Base-by-base conservation (phyloP, 139 green algal species). In the Tetradesmus obliquus region DNA sequence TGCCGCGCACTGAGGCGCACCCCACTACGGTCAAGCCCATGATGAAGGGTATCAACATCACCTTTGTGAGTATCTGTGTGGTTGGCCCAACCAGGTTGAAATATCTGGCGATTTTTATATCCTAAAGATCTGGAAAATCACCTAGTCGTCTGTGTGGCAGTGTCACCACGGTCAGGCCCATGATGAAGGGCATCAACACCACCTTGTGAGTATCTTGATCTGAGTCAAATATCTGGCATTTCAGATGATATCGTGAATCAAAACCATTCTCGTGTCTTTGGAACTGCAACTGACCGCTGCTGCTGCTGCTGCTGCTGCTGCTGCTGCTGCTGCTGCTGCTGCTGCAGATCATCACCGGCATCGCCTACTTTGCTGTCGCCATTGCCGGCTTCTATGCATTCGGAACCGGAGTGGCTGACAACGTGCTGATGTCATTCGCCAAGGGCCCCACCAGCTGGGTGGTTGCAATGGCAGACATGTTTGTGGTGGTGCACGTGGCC, bases 171-270 rank as follows among this genome's bases (percentile, higher is more conserved):
- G 76, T 89, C 3, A 54, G n/a, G 9, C 82, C 72, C 0, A 95
- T 95, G 93, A 93, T 93, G 87, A 82, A 54, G 17, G 93, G 93
- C 19, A 91, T 94, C 24, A 93, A 93, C 58, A 3, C 91, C 10
- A 92, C 93, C 5, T 94, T 55, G 17, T 87, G n/a, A 69, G 92
- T 45, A 45, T 45, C 32, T 45, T 45, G 32, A 45, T 45, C 32
- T 45, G 32, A 45, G 32, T 45, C 32, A 45, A n/a, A 45, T 45
- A 45, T 45, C 32, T 45, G 32, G 32, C 32, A 45, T 45, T 45
- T 45, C 32, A 45, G 32, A 45, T 45, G 0, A 45, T 45, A 45
- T 45, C 32, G 32, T 45, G 32, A 45, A 45, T 45, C 32, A 45
- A 45, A 45, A 45, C 32, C 32, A 45, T 45, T 45, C 32, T 45